These are phyloP conservation scores for Gentiana macrophylla DNA, from an alignment of 257 asterid genomes.

Conservation along the genomic window DNA sequence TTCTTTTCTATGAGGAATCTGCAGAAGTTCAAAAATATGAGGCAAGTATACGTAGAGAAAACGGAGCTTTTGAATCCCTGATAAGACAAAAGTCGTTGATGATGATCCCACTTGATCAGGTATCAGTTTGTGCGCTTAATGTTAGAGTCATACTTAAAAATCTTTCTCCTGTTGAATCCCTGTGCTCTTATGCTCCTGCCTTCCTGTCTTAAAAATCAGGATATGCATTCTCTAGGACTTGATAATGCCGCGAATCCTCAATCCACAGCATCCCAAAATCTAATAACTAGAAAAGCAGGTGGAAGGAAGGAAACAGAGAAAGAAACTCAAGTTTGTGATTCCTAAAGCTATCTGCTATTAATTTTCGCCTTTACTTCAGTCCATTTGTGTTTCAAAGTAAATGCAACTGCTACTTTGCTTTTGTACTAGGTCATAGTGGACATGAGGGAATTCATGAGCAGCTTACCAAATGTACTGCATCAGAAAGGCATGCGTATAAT, in stretches of 20 bases:
- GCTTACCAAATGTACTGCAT: slow-evolving; percentile 93
- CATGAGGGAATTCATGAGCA: slow-evolving; percentile 99
- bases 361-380: not conserved
- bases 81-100: slow-evolving; percentile 91
- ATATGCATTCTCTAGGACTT: slow-evolving; percentile 38
- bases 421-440: slow-evolving; percentile 78
- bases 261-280: slow-evolving; percentile 52
- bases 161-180: not conserved
- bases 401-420: not conserved
- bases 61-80: slow-evolving; percentile 88
- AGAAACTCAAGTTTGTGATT: slow-evolving; percentile 63
- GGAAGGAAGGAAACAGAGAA: slow-evolving; percentile 77
- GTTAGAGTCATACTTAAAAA: no score
- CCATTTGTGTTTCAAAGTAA: not conserved
- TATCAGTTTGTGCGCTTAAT: slow-evolving; percentile 3
- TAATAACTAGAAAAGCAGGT: slow-evolving; percentile 82
- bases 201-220: slow-evolving; percentile 39
- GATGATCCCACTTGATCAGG: slow-evolving; percentile 87
- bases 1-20: slow-evolving; percentile 84
- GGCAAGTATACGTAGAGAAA: slow-evolving; percentile 86
- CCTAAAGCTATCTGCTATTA: not conserved
- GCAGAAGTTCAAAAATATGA: slow-evolving; percentile 92
- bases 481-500: slow-evolving; percentile 84
- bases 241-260: slow-evolving; percentile 56
- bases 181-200: not conserved